Percentiles rank a stretch among this genome's conserved stretches.
Evolutionary conservation across 805 yeast genomes (phyloP).

Genomic region (Cephaloascus fragrans): DNA sequence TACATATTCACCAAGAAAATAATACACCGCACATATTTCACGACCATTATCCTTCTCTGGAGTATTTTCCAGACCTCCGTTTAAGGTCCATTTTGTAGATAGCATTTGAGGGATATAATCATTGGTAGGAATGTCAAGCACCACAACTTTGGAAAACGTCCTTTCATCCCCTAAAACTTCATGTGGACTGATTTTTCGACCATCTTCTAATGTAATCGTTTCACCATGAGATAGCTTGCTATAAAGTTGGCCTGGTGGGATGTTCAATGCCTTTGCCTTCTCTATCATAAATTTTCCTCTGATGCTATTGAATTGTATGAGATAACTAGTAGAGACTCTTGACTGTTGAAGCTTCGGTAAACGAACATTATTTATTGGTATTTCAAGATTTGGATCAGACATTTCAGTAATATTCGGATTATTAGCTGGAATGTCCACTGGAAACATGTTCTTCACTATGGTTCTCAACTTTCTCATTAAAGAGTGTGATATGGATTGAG

Average conservation of each 20-base stretch:
- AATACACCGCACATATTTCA: slow-evolving; percentile 53
- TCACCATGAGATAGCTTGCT: slow-evolving; percentile 52
- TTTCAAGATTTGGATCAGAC: slow-evolving; percentile 21
- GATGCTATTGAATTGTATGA: slow-evolving; percentile 54
- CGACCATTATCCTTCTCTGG: slow-evolving; percentile 15
- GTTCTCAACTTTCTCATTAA: slow-evolving; percentile 11
- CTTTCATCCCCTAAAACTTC: slow-evolving; percentile 65
- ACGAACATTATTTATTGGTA: slow-evolving; percentile 16
- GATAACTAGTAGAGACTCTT: slow-evolving; percentile 46
- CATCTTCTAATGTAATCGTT: slow-evolving; percentile 46
- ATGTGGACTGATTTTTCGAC: slow-evolving; percentile 48
- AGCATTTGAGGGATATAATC: slow-evolving; percentile 26
- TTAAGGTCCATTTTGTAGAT: slow-evolving; percentile 8
- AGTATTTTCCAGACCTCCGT: too few species aligned
- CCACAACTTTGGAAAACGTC: slow-evolving; percentile 46
- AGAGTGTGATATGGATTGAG: neutral
- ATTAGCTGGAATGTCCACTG: slow-evolving; percentile 34
- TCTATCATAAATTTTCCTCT: slow-evolving; percentile 69
- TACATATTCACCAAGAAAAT: slow-evolving; percentile 60
- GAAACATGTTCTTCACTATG: slow-evolving; percentile 48
- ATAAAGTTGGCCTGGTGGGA: slow-evolving; percentile 55
- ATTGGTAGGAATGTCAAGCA: slow-evolving; percentile 63
- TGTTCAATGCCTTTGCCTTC: slow-evolving; percentile 59
- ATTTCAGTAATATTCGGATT: slow-evolving; percentile 16
- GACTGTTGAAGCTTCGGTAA: slow-evolving; percentile 15